Base-by-base conservation (phyloP, 176 grass and related monocot species). In the Thalia dealbata region DNA sequence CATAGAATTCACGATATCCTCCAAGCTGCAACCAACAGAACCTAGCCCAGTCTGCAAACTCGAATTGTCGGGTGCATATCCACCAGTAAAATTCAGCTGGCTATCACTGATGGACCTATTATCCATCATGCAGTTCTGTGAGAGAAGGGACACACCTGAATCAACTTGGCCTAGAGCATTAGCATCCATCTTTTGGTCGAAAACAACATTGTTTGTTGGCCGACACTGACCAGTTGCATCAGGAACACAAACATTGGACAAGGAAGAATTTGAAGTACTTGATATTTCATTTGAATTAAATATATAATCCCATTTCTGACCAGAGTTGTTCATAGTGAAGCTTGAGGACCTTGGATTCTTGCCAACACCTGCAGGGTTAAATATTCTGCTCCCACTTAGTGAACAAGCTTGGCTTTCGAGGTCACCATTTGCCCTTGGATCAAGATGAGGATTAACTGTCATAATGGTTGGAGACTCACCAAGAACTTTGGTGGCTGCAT, bases 201-300 rank as follows among this genome's bases (percentile, higher is more conserved):
- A n/a, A 51, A 12, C 42, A 19, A 11, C 52, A 48, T 12, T 18
- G 61, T 72, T 50, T 7, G 30, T n/a, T 56, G 59, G 61, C 41
- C 71, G 23, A 70, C 63, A 52, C 63, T 63, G 79, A 26, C 80
- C 61, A 67, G 38, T 48, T 51, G 72, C 76, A 77, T 61, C 73
- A n/a, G 82, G 80, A 54, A 81, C 70, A 24, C 56, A 56, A 75
- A 70, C 10, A 76, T 73, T 30, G 29, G 89, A 83, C 67, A 86
- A 81, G 0, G 82, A 35, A 50, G 61, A 66, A 62, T 74, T 67
- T 51, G 45, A 84, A 50, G 51, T 29, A 67, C 59, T 82, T 60
- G 60, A 30, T 38, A 63, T 56, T 75, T 67, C 43, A 63, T 73
- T 71, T 15, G 35, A 3, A 59, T 70, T 43, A 61, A 44, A 56